A percentile compares a stretch with the other conserved stretches of the same genome.
Evolutionary conservation across 768 basidiomycete species (phyloP).

Genomic region (Agaricus blazei): DNA sequence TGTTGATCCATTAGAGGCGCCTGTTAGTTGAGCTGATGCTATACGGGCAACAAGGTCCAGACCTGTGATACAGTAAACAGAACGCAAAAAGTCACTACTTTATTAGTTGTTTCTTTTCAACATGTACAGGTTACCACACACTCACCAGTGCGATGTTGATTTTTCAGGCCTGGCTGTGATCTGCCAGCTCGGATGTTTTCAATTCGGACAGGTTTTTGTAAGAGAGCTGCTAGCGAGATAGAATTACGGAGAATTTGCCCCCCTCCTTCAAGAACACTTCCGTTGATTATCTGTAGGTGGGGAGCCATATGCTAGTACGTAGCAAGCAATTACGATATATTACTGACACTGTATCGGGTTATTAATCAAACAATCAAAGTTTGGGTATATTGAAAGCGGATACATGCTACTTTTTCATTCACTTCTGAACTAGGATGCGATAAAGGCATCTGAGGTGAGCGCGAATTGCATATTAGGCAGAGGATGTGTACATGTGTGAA

Average conservation of each 20-base stretch:
- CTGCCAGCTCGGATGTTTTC: constrained; percentile 56
- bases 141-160: constrained; percentile 67
- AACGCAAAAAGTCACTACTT: no score
- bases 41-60: constrained; percentile 62
- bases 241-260: constrained; percentile 73
- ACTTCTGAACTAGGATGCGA: no score
- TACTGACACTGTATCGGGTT: no score
- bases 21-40: constrained; percentile 47
- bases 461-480: not conserved
- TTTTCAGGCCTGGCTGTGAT: constrained; percentile 59
- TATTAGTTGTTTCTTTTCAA: no score
- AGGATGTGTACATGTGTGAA: not conserved
- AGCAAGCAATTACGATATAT: no score
- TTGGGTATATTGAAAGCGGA: no score
- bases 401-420: no score
- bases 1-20: constrained; percentile 49
- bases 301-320: no score
- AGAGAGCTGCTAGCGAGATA: constrained; percentile 58
- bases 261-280: constrained; percentile 54
- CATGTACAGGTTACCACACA: not conserved
- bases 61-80: constrained; percentile 39
- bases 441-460: no score
- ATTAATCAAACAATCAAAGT: no score
- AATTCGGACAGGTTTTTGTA: constrained; percentile 55
- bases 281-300: constrained; percentile 27